phyloP scores from a whole-genome alignment of 495 filamentous ascomycete genomes.

The Rhypophila decipiens region DNA sequence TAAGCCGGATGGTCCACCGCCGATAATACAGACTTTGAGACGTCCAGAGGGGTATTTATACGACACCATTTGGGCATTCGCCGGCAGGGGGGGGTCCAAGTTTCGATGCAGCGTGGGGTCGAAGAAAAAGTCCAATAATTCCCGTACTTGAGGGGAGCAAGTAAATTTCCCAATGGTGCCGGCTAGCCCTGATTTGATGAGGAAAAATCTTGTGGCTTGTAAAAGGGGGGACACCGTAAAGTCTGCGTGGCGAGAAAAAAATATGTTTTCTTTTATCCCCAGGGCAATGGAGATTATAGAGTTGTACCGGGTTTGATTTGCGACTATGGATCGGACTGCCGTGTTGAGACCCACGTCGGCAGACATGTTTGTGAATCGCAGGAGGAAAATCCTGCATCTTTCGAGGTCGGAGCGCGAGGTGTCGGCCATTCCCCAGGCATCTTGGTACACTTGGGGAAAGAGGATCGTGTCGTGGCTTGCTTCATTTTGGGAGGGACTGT shows the following conservation, averaged over 20 bases:
- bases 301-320: conserved; percentile 10
- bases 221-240: conserved; percentile 26
- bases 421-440: conserved; percentile 22
- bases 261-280: conserved; percentile 23
- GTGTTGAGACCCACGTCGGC: conserved; percentile 13
- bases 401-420: conserved; percentile 19
- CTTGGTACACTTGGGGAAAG: conserved; percentile 26
- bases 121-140: conserved; percentile 34
- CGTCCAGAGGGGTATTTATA: conserved; percentile 27
- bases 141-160: no score
- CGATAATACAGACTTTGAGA: conserved; percentile 25
- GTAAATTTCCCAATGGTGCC: no score
- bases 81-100: conserved; percentile 14
- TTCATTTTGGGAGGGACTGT: neutral
- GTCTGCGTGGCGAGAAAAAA: conserved; percentile 23
- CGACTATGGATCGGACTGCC: conserved; percentile 20
- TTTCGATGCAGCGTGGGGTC: conserved; percentile 30
- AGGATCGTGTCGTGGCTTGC: conserved; percentile 15
- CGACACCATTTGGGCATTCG: conserved; percentile 17
- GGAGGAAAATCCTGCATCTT: conserved; percentile 25
- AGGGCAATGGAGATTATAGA: conserved; percentile 19
- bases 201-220: conserved; percentile 30
- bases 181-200: no score
- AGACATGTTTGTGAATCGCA: conserved; percentile 22
- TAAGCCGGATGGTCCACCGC: conserved; percentile 29